Conservation (phyloP, 768 basidiomycete species). For the Suillus variegatus region DNA sequence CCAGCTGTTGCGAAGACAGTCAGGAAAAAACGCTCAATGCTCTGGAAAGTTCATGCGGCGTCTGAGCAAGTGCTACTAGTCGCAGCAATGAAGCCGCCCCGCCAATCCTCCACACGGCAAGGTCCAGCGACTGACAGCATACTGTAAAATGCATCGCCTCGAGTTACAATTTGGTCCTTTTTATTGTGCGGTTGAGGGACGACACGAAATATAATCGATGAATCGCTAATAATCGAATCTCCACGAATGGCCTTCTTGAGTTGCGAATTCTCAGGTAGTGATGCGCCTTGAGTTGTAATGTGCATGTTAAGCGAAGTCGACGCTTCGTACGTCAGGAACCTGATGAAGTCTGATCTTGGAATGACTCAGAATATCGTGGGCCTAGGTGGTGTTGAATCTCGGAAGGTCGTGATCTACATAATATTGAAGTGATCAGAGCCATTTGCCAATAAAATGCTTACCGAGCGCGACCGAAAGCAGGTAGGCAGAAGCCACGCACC, state of each 20-base stretch:
- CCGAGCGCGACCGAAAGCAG: conserved; percentile 61
- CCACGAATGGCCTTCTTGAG: conserved; percentile 43
- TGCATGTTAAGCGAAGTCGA: conserved; percentile 84
- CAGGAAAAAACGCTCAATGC: conserved; percentile 71
- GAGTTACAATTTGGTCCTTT: neutral
- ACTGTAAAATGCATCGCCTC: conserved; percentile 63
- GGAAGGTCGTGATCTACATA: conserved; percentile 67
- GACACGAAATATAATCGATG: conserved; percentile 43
- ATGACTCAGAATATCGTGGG: conserved; percentile 73
- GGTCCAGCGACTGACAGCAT: conserved; percentile 67
- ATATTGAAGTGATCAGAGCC: conserved; percentile 16
- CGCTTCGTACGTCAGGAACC: conserved; percentile 84
- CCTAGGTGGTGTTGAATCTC: conserved; percentile 77
- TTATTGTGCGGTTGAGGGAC: conserved; percentile 23
- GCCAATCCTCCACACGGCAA: conserved; percentile 79
- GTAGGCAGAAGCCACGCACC: conserved; percentile 71
- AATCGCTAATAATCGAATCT: conserved; percentile 41
- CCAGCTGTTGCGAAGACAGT: conserved; percentile 84
- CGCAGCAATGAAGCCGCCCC: conserved; percentile 74
- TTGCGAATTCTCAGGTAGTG: conserved; percentile 36
- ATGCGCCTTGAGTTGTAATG: conserved; percentile 51
- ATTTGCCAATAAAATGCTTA: conserved; percentile 24
- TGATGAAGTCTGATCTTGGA: conserved; percentile 70
- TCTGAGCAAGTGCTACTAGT: conserved; percentile 79
- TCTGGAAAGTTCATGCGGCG: conserved; percentile 73